These are phyloP conservation scores for Globisporangium apiculatum DNA, from an alignment of 352 stramenopile genomes.

Conservation along the genomic window DNA sequence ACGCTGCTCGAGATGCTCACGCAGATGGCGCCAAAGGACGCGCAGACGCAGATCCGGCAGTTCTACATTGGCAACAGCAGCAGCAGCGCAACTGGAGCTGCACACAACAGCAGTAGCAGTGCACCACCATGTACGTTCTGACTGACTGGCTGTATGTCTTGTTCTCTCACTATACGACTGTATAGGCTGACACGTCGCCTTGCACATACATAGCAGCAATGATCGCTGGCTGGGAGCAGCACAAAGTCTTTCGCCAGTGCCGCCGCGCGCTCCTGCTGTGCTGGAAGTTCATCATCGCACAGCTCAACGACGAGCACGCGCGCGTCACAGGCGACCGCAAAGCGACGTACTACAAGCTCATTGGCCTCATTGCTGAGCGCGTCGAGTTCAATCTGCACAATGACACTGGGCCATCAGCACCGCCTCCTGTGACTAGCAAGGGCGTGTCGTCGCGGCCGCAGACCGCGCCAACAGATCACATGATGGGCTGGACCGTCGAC, in stretches of 20 bases:
- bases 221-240: constrained; percentile 27
- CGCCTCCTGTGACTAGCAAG: constrained; percentile 3
- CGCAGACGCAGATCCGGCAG: constrained; percentile 38
- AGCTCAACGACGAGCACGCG: constrained; percentile 40
- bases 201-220: constrained; percentile 6
- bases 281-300: constrained; percentile 58
- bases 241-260: constrained; percentile 49
- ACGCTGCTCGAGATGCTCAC: constrained; percentile 34
- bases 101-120: constrained; percentile 4
- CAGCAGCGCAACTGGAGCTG: background rate
- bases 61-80: constrained; percentile 35
- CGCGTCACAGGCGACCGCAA: constrained; percentile 24
- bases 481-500: constrained; percentile 19
- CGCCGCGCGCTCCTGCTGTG: constrained; percentile 49
- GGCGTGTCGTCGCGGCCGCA: background rate
- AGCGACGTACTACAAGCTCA: constrained; percentile 59
- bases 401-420: constrained; percentile 12
- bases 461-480: constrained; percentile 5
- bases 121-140: constrained; percentile 12
- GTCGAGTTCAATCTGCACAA: constrained; percentile 53
- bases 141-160: background rate
- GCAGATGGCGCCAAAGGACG: constrained; percentile 54
- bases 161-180: background rate
- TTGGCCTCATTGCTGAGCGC: constrained; percentile 53
- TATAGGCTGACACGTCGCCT: background rate